Evolutionary conservation across 371 early-diverging fungal species (phyloP), one percentile per base, ranked within the genome.

Genomic region (Lichtheimia corymbifera): DNA sequence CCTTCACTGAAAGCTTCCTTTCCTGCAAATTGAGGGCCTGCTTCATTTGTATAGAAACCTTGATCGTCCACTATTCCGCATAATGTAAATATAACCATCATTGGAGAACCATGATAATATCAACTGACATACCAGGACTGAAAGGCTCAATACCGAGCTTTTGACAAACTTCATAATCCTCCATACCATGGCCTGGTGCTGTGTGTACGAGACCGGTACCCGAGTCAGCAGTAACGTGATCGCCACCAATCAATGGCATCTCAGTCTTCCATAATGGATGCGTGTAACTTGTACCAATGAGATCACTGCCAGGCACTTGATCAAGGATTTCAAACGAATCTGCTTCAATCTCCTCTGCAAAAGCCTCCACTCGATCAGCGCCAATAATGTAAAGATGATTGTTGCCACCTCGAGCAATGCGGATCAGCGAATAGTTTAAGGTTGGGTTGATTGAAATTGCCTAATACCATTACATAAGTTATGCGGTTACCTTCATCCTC

Each of bases 171-270:
- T 91, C 91, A 71, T 94, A 96, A 80, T 98, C 98, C 18, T 96
- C 95, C 80, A 92, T 89, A 53, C 98, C 98, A 69, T 97, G 97
- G 3, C 93, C 97, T 7, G 97, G 97, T 2, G 98, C 96, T 42
- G 91, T 90, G 66, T 98, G 98, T 2, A 98, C 97, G 20, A 98
- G 68, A 9, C 93, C 94, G 4, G 96, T 95, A 49, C 97, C 97
- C 1, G 92, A 88, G 4, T 87, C 89, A 0, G 85, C 84, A 9
- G 91, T 86, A 17, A 98, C 95, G 80, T 93, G 90, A 24, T 82
- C 77, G 2, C 90, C 96, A 2, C 69, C 70, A 54, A 92, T 73
- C 11, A 96, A 74, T 15, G 80, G 83, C 12, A 70, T 70, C 1
- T 62, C 54, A 22, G 71, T 55, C 20, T 70, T 64, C 9, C 67